Evolutionary conservation across 495 filamentous ascomycete genomes (phyloP).

Genomic region (Letharia lupina): DNA sequence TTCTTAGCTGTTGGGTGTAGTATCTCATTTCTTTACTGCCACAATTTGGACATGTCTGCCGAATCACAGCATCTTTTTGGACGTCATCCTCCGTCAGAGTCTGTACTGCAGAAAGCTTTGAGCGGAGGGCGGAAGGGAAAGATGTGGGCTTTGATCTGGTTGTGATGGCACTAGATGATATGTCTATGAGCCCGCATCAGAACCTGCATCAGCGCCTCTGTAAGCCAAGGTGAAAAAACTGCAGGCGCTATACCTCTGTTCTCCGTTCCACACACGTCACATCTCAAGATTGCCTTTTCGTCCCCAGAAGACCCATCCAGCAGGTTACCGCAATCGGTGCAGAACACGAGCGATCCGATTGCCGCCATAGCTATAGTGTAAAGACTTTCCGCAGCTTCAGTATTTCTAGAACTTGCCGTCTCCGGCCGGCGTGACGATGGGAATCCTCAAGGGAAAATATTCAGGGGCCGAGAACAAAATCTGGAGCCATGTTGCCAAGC

Average conservation of each 20-base stretch:
- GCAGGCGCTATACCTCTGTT: constrained; percentile 58
- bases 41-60: constrained; percentile 69
- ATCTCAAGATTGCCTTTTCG: constrained; percentile 63
- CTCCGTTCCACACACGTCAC: constrained; percentile 74
- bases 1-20: constrained; percentile 74
- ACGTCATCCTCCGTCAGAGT: constrained; percentile 69
- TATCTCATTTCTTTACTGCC: constrained; percentile 76
- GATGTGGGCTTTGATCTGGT: constrained; percentile 76
- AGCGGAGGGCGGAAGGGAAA: constrained; percentile 79
- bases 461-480: too few species aligned
- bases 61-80: constrained; percentile 63
- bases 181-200: constrained; percentile 45
- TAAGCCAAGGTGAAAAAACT: constrained; percentile 12
- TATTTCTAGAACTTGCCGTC: too few species aligned
- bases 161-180: constrained; percentile 66
- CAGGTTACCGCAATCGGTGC: constrained; percentile 86
- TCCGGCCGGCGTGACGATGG: background rate
- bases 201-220: background rate
- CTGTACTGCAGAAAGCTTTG: constrained; percentile 79
- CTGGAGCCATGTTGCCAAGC: too few species aligned
- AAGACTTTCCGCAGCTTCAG: too few species aligned
- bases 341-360: constrained; percentile 87
- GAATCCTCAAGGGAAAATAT: background rate
- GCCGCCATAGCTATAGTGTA: constrained; percentile 54
- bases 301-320: constrained; percentile 71